Percentiles rank a stretch among this genome's conserved stretches.
Evolutionary conservation across 2,329 filamentous ascomycete species (phyloP).

Genomic region (Exophiala viscosa): DNA sequence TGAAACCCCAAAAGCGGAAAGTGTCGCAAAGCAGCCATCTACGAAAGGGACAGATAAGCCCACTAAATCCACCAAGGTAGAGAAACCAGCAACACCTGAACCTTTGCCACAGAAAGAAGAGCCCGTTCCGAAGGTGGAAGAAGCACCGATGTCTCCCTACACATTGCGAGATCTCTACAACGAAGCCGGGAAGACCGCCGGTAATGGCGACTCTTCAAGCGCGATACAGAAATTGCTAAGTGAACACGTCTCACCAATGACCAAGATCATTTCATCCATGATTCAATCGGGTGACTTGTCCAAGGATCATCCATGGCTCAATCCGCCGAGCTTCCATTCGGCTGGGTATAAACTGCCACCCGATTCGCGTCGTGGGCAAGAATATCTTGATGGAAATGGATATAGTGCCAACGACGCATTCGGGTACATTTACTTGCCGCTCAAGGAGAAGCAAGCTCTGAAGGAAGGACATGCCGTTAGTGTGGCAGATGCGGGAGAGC

Average conservation of each 20-base stretch:
- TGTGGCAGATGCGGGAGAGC: constrained; percentile 32
- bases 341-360: constrained; percentile 26
- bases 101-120: constrained; percentile 14
- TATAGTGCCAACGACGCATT: constrained; percentile 33
- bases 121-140: constrained; percentile 4
- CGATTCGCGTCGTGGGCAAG: constrained; percentile 26
- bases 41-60: neutral
- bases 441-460: constrained; percentile 41
- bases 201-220: constrained; percentile 1
- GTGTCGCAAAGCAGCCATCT: neutral
- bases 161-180: constrained; percentile 26
- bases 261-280: constrained; percentile 25
- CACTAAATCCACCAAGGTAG: neutral
- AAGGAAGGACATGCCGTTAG: constrained; percentile 42
- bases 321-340: constrained; percentile 35
- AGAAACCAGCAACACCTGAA: constrained; percentile 5
- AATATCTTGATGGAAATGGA: constrained; percentile 28
- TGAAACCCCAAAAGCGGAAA: constrained; percentile 5
- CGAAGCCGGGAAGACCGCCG: constrained; percentile 16
- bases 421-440: constrained; percentile 40
- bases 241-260: constrained; percentile 22
- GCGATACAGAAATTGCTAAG: constrained; percentile 25
- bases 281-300: constrained; percentile 28
- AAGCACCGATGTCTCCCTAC: constrained; percentile 10
- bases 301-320: constrained; percentile 40